Evolutionary conservation across 352 stramenopile genomes (phyloP), one percentile per base, ranked within the genome.

Genomic region (Phytophthora idaei): DNA sequence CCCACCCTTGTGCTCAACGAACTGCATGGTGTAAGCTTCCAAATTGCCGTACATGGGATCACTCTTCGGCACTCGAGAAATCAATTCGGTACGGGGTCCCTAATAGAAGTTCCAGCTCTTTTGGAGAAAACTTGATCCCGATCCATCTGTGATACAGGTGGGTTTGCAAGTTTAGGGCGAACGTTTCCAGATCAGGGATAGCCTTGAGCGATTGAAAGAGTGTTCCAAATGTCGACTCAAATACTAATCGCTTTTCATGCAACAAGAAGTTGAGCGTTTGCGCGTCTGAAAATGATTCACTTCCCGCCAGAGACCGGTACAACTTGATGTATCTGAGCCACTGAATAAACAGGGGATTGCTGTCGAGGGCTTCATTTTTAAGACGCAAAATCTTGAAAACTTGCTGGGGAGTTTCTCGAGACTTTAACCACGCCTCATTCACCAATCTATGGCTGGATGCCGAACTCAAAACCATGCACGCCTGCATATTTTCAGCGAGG

Each of bases 341-440:
- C 10, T 48, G 25, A 27, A 53, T 55, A 63, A 53, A 10, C 12
- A 66, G 32, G 57, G 42, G 48, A 57, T 67, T 9, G 49, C 14
- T 49, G 28, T 11, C n/a, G 21, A 37, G 3, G 34, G 17, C 11
- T 17, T 50, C 14, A 15, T 50, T 4, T 32, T 25, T 1, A 0
- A 50, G 44, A 14, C 44, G 44, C 10, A 50, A 15, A 5, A n/a
- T 50, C 7, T 32, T 8, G 21, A 32, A 50, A 15, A 32, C 44
- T 32, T 32, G 21, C 7, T 50, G 12, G 17, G 21, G 44, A 14
- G 3, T 29, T 29, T 15, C 8, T 32, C 17, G 4, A 12, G 21
- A 31, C 28, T 50, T 5, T 12, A 50, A 7, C 44, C 39, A 46
- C 9, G 44, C 44, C 10, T 50, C 44, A 31, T 31, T 32, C 44